Evolutionary conservation across 176 grass and related monocot species (phyloP), one percentile per base, ranked within the genome.

Genomic region (Elymus sibiricus): DNA sequence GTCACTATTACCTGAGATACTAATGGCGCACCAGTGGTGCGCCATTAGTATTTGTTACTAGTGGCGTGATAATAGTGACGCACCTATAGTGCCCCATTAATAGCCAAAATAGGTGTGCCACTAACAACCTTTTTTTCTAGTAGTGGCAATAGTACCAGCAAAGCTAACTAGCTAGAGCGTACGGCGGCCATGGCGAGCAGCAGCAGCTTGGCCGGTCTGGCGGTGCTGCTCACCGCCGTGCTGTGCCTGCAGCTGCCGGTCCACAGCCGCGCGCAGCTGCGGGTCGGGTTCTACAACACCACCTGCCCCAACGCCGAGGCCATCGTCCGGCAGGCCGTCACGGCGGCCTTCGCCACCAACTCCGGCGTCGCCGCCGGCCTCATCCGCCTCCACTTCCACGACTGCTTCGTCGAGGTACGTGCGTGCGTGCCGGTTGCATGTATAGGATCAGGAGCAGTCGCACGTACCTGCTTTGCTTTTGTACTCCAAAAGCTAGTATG

Each of bases 301-400:
- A 53, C 79, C 27, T 97, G 94, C 85, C 87, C 94, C 13, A 76
- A 82, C 51, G 94, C 87, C 11, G 94, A 97, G 85, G 82, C 92
- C 0, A 83, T 97, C 29, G 87, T 97, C 49, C 61, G 82, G 76
- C 92, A 94, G 86, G 85, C 85, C 25, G 94, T 97, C 14, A 43
- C 64, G 6, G 44, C 87, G 4, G 94, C 94, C 62, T 78, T 97
- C 79, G 89, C 89, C 10, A 94, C 64, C 63, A 84, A 97, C 70
- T 25, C 82, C 11, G 94, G 94, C 38, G 22, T 97, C 74, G 91
- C 94, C 25, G 78, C 85, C 1, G 91, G 94, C 3, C 94, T 94
- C 74, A 88, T 97, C 78, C 94, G 91, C 38, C 65, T 97, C 85
- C 89, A 97, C 49, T 97, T 97, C 65, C 94, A 94, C 62, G 94